Evolutionary conservation across 2,329 filamentous ascomycete species (phyloP).

Genomic region (Coniochaeta sp.): DNA sequence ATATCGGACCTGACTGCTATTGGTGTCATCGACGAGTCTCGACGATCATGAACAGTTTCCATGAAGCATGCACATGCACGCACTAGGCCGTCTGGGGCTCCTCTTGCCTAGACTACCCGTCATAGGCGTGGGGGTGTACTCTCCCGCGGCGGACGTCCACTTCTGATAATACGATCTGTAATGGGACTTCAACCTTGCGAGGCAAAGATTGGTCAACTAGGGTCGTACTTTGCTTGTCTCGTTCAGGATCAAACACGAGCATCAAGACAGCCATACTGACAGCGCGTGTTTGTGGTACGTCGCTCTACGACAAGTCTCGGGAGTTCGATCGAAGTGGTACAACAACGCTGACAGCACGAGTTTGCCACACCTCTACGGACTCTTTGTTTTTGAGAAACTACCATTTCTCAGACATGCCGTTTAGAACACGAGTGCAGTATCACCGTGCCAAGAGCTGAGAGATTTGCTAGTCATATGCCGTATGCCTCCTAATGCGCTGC

Average conservation of each 20-base stretch:
- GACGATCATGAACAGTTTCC: background rate
- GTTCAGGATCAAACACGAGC: background rate
- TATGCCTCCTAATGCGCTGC: background rate
- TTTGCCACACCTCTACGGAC: background rate
- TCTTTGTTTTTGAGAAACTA: background rate
- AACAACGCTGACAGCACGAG: background rate
- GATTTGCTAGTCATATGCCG: background rate
- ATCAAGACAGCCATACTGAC: background rate
- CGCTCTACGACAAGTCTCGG: background rate
- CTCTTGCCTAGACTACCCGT: background rate
- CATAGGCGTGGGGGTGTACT: background rate
- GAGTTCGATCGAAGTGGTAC: background rate
- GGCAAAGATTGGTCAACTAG: background rate
- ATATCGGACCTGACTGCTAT: background rate
- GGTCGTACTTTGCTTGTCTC: background rate
- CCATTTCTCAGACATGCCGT: background rate
- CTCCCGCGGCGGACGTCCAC: too few species aligned
- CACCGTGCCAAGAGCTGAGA: background rate
- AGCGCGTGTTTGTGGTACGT: background rate
- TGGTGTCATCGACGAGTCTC: background rate
- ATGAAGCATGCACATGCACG: background rate
- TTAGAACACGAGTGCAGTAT: background rate
- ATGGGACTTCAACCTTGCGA: background rate
- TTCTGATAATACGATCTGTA: too few species aligned
- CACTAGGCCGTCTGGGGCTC: background rate